Percentiles rank a stretch among this genome's conserved stretches.
phyloP scores from a whole-genome alignment of 2,329 filamentous ascomycete genomes.

The Metarhizium album region DNA sequence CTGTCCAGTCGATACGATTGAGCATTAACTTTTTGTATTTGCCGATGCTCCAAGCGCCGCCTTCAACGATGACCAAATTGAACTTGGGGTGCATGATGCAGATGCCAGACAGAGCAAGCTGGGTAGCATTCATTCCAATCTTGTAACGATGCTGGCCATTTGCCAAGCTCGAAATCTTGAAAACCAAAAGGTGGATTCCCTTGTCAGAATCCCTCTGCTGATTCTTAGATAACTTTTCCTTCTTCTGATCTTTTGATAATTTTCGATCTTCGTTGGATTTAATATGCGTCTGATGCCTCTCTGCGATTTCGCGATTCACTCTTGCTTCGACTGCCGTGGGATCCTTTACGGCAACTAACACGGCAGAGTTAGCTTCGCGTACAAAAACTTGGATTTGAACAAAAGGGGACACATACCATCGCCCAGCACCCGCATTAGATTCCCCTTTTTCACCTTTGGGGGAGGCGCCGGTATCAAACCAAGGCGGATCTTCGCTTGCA shows the following conservation, averaged over 20 bases:
- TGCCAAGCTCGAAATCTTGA: slow-evolving; percentile 78
- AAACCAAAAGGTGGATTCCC: slow-evolving; percentile 77
- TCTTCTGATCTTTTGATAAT: slow-evolving; percentile 75
- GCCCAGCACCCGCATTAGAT: slow-evolving; percentile 93
- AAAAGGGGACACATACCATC: slow-evolving; percentile 44
- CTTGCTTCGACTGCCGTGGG: slow-evolving; percentile 93
- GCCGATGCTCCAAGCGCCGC: slow-evolving; percentile 70
- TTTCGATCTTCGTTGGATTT: slow-evolving; percentile 73
- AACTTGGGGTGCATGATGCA: slow-evolving; percentile 85
- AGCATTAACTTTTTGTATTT: slow-evolving; percentile 90
- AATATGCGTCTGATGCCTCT: slow-evolving; percentile 70
- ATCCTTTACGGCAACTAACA: slow-evolving; percentile 63
- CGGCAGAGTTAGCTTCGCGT: not conserved
- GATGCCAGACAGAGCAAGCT: slow-evolving; percentile 76
- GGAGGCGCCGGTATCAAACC: slow-evolving; percentile 83
- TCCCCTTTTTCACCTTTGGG: slow-evolving; percentile 94
- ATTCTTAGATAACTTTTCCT: slow-evolving; percentile 71
- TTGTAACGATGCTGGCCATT: slow-evolving; percentile 93
- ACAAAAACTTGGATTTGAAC: not conserved
- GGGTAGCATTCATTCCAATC: slow-evolving; percentile 84
- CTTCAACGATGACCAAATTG: slow-evolving; percentile 85
- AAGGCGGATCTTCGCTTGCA: slow-evolving; percentile 89
- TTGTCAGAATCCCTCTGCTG: slow-evolving; percentile 82
- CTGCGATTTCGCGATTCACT: slow-evolving; percentile 85
- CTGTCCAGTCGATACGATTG: slow-evolving; percentile 88